A percentile compares a stretch with the other conserved stretches of the same genome.
These are phyloP conservation scores for Cystoderma amianthinum DNA, from an alignment of 768 basidiomycete species.

Conservation along the genomic window DNA sequence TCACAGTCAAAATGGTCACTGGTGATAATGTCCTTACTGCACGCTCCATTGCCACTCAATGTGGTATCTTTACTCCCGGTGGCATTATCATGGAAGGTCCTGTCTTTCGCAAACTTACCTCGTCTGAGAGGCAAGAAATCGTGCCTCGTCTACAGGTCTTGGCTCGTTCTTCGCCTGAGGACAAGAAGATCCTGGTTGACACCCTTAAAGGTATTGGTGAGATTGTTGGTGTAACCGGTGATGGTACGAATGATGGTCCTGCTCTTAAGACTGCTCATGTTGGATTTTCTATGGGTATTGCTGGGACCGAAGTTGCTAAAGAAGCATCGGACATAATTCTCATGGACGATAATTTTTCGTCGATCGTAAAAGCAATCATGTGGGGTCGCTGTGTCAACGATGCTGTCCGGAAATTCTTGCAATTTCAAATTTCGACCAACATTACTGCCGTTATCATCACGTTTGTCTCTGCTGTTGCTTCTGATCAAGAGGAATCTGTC, in stretches of 20 bases:
- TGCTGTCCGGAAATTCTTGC: slow-evolving; percentile 93
- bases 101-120: slow-evolving; percentile 73
- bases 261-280: slow-evolving; percentile 94
- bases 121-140: slow-evolving; percentile 68
- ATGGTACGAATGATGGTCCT: slow-evolving; percentile 97
- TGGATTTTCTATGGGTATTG: slow-evolving; percentile 94
- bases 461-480: slow-evolving; percentile 84
- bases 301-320: slow-evolving; percentile 97
- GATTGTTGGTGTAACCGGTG: slow-evolving; percentile 93
- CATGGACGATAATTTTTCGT: slow-evolving; percentile 96
- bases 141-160: slow-evolving; percentile 93
- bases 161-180: slow-evolving; percentile 94
- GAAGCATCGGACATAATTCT: slow-evolving; percentile 98
- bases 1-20: slow-evolving; percentile 96
- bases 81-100: slow-evolving; percentile 99
- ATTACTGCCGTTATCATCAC: slow-evolving; percentile 94
- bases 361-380: slow-evolving; percentile 95
- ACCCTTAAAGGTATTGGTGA: slow-evolving; percentile 83
- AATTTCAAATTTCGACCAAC: slow-evolving; percentile 94
- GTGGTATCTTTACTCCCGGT: slow-evolving; percentile 89
- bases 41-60: slow-evolving; percentile 94
- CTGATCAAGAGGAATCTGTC: slow-evolving; percentile 70
- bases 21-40: slow-evolving; percentile 95
- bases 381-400: slow-evolving; percentile 99
- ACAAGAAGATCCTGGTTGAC: slow-evolving; percentile 91